Evolutionary conservation across 306 rosid species (phyloP), one percentile per base, ranked within the genome.

Genomic region (Glycine latifolia): DNA sequence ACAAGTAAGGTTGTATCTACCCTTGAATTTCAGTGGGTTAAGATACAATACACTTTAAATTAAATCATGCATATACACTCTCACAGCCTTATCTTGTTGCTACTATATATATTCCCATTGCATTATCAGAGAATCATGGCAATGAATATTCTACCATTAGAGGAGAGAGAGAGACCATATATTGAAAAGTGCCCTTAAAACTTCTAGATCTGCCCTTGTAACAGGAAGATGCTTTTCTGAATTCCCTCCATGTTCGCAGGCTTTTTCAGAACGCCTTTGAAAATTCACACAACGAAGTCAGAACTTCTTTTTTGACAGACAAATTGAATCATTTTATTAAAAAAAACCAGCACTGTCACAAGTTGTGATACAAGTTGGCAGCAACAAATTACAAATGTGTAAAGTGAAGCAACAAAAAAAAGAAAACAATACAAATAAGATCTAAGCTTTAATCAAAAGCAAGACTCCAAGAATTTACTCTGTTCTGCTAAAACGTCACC

Each of bases 181-280:
- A 78, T 85, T 87, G 90, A 95, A 95, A 85, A 94, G 88, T 41
- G 97, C 81, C 62, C 39, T 84, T 75, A 92, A 90, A 79, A 95
- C 97, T 54, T 92, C 83, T 68, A 86, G 83, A 80, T 95, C 97
- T 10, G 92, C 97, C 74, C 74, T 92, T 84, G 89, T 85, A 63
- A 95, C 78, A 13, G 97, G 97, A 81, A 89, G 76, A 95, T 87
- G 75, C 65, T 91, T 66, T 43, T 6, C 73, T 15, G 9, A 67
- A 16, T 67, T 44, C 92, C 97, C 0, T 95, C 91, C 84, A 87
- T 17, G 82, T 95, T 87, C 78, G 84, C 75, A 20, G 86, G 82
- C 86, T 86, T 88, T 91, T 92, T 91, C 72, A 90, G 92, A 85
- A 95, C 97, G 75, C 90, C 97, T 95, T 80, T n/a, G 49, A 87